Conservation (phyloP, 2,329 filamentous ascomycete genomes). For the Pestalotiopsis fici region DNA sequence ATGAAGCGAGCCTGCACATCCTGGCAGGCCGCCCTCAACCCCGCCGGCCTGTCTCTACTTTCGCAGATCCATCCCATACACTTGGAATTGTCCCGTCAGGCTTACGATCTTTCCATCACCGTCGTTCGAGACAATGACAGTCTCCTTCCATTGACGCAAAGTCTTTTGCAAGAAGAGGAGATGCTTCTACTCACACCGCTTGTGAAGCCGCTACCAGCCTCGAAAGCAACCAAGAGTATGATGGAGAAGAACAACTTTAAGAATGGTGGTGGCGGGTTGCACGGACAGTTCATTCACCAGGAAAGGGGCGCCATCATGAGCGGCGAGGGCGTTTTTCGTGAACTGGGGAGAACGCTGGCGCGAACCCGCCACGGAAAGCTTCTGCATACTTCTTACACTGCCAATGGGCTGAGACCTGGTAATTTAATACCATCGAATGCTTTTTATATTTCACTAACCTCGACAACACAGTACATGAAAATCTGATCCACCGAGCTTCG, state of each 20-base stretch:
- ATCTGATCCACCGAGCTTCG: conserved; percentile 83
- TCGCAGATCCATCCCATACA: conserved; percentile 83
- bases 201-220: conserved; percentile 90
- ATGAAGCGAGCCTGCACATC: conserved; percentile 86
- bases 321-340: conserved; percentile 88
- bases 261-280: conserved; percentile 35
- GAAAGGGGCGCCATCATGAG: conserved; percentile 74
- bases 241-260: conserved; percentile 52
- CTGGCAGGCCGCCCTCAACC: conserved; percentile 90
- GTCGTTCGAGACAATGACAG: conserved; percentile 89
- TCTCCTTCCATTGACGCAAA: conserved; percentile 78
- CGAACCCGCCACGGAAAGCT: conserved; percentile 83
- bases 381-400: conserved; percentile 92
- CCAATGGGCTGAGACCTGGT: conserved; percentile 83
- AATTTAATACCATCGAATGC: conserved; percentile 14
- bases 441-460: conserved; percentile 2
- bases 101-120: conserved; percentile 91
- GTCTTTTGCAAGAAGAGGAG: conserved; percentile 83
- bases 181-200: conserved; percentile 85
- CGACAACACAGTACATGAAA: conserved; percentile 72
- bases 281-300: conserved; percentile 60
- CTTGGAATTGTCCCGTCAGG: conserved; percentile 76
- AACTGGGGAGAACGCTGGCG: conserved; percentile 85
- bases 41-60: conserved; percentile 74
- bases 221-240: conserved; percentile 74